phyloP scores from a whole-genome alignment of 306 rosid genomes.

The Nissolia schottii region DNA sequence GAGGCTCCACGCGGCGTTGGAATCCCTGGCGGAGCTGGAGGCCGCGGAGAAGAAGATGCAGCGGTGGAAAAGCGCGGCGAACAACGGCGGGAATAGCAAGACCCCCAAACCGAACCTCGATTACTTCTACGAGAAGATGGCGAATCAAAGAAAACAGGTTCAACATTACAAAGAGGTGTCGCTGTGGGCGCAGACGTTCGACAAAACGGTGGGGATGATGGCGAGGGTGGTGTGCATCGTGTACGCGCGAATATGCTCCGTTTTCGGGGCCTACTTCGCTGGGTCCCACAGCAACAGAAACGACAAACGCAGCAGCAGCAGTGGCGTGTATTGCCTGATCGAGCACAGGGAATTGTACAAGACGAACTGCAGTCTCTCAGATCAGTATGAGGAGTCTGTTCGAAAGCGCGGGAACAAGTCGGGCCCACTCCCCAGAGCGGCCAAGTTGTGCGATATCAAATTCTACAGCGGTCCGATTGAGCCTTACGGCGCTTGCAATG shows the following conservation, averaged over 20 bases:
- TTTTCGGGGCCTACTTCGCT: slow-evolving; percentile 39
- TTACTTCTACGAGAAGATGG: slow-evolving; percentile 23
- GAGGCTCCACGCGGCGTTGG: slow-evolving; percentile 37
- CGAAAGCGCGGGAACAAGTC: slow-evolving; percentile 14
- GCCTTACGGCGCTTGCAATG: background rate
- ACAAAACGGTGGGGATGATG: slow-evolving; percentile 50
- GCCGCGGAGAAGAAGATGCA: slow-evolving; percentile 33
- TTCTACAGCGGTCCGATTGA: background rate
- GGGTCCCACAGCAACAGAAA: background rate
- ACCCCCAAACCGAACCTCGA: slow-evolving; percentile 22
- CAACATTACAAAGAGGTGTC: slow-evolving; percentile 49
- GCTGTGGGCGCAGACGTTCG: slow-evolving; percentile 56
- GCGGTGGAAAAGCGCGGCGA: background rate
- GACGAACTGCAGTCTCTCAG: background rate
- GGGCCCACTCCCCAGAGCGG: slow-evolving; percentile 28
- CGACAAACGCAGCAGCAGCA: background rate
- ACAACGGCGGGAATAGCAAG: background rate
- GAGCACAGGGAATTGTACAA: slow-evolving; percentile 28
- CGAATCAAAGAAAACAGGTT: slow-evolving; percentile 38
- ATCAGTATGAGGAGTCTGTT: background rate
- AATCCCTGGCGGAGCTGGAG: slow-evolving; percentile 35
- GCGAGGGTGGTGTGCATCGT: slow-evolving; percentile 46
- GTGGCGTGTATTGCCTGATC: slow-evolving; percentile 7
- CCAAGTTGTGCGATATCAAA: background rate
- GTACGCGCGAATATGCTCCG: slow-evolving; percentile 41